Base-by-base conservation (phyloP, 305 asterid species). In the Solanum aculeatissimum region DNA sequence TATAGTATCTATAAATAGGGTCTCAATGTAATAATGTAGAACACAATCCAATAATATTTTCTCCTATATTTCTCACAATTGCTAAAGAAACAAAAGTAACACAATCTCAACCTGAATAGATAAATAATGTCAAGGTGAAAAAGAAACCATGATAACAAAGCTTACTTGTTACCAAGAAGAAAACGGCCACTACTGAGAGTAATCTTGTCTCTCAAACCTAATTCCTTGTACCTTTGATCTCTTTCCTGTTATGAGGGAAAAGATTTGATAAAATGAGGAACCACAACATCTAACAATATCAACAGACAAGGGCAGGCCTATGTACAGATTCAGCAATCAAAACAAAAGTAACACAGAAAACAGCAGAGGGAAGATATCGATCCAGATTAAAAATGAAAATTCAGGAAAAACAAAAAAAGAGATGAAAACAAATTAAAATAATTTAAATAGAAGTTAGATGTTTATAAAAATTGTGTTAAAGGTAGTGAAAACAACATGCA, bases 161-260 rank as follows among this genome's bases (percentile, higher is more conserved):
- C 96, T 42, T 93, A 96, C 99, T 95, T 97, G 97, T 95, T 97
- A 53, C 98, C 94, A 7, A 97, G 98, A 87, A 97, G 98, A 92
- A 97, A 95, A 63, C 98, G 95, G 45, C 99, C 99, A 84, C 99
- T 95, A 92, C 98, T 95, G 42, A 97, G 98, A 65, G 99, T 97
- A 84, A 97, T 97, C 89, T 97, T 97, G 89, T 97, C 99, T 89
- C 99, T 94, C 88, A 95, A 87, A 18, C 99, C 99, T 83, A 97
- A 93, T 83, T 97, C 99, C 93, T 92, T 97, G 97, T 97, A 97
- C 90, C 98, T 93, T 84, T 92, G 99, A 89, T 97, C 99, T 89
- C 94, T 95, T 91, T 97, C 99, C 99, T 97, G 83, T 83, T 57
- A 79, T 47, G 63, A 79, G 21, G 15, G 27, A 83, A 40, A 40